These are phyloP conservation scores for Gaertneriomyces semiglobifer DNA, from an alignment of 192 early-diverging fungal species.

Conservation along the genomic window DNA sequence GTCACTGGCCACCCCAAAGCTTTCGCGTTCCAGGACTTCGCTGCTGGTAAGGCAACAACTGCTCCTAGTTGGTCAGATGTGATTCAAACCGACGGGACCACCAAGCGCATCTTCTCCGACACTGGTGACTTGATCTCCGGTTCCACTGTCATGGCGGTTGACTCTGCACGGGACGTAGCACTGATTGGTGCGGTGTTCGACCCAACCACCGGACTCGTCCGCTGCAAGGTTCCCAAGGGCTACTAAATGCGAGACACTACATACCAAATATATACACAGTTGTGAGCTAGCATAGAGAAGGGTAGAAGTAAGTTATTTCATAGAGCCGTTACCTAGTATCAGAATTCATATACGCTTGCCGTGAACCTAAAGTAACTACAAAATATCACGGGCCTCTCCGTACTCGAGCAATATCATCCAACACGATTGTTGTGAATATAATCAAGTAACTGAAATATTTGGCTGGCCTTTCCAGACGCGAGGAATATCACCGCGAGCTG, in stretches of 20 bases:
- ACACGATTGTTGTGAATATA: too few relatives aligned
- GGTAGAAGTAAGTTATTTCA: too few relatives aligned
- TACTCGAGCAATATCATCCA: too few relatives aligned
- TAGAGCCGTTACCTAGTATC: too few relatives aligned
- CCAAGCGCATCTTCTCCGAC: constrained; percentile 11
- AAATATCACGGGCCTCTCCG: too few relatives aligned
- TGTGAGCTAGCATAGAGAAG: too few relatives aligned
- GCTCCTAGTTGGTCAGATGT: constrained; percentile 20
- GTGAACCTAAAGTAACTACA: too few relatives aligned
- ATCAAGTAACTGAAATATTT: too few relatives aligned
- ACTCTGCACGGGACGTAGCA: constrained; percentile 2
- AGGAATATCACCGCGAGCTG: too few relatives aligned
- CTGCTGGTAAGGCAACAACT: constrained; percentile 1
- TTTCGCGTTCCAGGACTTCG: constrained; percentile 14
- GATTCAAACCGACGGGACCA: constrained; percentile 14
- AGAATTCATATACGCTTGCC: too few relatives aligned
- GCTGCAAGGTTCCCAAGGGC: constrained; percentile 18
- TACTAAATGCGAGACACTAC: background rate
- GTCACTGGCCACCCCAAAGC: constrained; percentile 15
- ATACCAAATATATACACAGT: too few relatives aligned
- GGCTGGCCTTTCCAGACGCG: too few relatives aligned
- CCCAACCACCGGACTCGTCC: constrained; percentile 1
- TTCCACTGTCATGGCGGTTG: constrained; percentile 17
- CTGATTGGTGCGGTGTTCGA: constrained; percentile 14
- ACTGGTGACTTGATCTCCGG: constrained; percentile 10